Base-by-base conservation (phyloP, 805 yeast genomes). In the Ascoidea tarda region DNA sequence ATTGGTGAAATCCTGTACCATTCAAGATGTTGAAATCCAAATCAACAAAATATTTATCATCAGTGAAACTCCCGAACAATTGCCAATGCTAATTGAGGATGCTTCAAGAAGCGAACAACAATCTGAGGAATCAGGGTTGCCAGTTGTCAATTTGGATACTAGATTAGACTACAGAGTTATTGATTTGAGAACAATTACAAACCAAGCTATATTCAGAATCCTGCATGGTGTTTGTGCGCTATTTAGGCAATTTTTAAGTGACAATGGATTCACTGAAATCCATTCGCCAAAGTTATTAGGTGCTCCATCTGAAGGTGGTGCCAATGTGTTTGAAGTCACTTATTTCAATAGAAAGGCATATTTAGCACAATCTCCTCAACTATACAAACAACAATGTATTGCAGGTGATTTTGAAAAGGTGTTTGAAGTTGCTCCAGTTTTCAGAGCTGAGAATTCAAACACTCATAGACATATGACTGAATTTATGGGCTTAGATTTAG, bases 391-490 rank as follows among this genome's bases (percentile, higher is more conserved):
- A 74, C 96, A 91, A 77, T 80, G 91, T 68, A 93, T 93, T 71
- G 96, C 97, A 49, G 95, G 96, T 55, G 99, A 93, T 73, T 93
- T 91, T 63, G 99, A 93, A 75, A 81, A 80, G 63, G 99, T 93
- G 50, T 93, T 81, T 66, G 99, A 93, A 74, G 78, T 93, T 63
- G 98, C 93, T 1, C 98, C 99, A 45, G 98, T 93, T 48, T 93
- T 93, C 79, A 82, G 99, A 72, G 99, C 99, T 54, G 99, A 93
- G 71, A 91, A 93, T 77, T 91, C 98, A 57, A 90, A 93, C 75
- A 91, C 99, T 21, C 98, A 93, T 70, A 90, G 99, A 74, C 99
- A 93, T 71, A 84, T 93, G 96, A 93, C 99, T 53, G 99, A 93
- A 72, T 93, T 93, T 69, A 86, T 85, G 57, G 99, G 99, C 54